Evolutionary conservation across 1,139 yeast species (phyloP).

Genomic region (Blastobotrys elegans): DNA sequence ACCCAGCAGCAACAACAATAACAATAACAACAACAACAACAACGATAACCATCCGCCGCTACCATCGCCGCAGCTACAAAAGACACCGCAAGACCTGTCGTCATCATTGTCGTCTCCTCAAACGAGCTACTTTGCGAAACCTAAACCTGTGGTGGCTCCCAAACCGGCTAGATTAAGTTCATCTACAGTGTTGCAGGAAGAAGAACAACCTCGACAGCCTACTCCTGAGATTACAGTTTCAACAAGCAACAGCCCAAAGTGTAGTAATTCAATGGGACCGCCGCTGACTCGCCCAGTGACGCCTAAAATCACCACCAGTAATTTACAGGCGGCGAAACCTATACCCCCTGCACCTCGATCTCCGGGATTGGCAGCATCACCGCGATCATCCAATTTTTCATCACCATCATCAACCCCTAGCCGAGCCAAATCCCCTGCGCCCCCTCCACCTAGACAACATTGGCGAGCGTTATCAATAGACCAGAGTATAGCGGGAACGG

Average conservation of each 20-base stretch:
- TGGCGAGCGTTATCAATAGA: conserved; percentile 1
- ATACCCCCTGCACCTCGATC: conserved; percentile 10
- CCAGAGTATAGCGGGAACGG: background rate
- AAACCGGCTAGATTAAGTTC: conserved; percentile 16
- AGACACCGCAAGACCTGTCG: background rate
- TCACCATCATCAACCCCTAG: background rate
- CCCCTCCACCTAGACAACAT: conserved; percentile 11
- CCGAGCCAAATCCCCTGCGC: conserved; percentile 5
- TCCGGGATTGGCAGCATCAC: background rate
- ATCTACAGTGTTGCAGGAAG: background rate
- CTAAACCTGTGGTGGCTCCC: conserved; percentile 16
- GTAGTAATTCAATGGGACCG: background rate
- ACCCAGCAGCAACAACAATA: too few species aligned
- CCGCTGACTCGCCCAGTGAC: background rate
- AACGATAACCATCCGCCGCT: background rate
- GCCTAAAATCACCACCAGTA: too few species aligned
- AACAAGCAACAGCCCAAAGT: conserved; percentile 2
- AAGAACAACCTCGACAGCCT: background rate
- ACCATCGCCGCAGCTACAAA: background rate
- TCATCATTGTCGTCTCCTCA: too few species aligned
- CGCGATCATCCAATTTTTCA: conserved; percentile 6
- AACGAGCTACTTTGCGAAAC: conserved; percentile 4
- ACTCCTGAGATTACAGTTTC: conserved; percentile 14
- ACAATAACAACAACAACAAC: too few species aligned
- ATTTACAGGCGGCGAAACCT: too few species aligned